Conservation (phyloP, 2,329 filamentous ascomycete genomes). For the Aureobasidium sp. region DNA sequence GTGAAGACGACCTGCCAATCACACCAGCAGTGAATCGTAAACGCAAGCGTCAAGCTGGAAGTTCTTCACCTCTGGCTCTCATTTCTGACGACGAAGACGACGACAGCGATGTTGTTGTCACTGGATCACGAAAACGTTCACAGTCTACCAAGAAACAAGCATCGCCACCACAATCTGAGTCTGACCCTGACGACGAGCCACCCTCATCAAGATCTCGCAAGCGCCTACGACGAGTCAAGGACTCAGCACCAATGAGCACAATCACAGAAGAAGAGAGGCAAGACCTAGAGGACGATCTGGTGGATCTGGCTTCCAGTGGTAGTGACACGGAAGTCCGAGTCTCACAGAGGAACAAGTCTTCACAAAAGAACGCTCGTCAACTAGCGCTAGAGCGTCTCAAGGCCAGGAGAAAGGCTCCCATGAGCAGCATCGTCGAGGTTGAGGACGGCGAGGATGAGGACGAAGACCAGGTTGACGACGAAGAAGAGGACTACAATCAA, state of each 20-base stretch:
- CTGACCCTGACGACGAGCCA: neutral
- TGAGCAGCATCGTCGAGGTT: conserved; percentile 11
- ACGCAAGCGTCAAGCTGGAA: conserved; percentile 10
- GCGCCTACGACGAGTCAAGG: neutral
- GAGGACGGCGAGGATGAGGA: conserved; percentile 17
- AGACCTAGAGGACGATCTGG: conserved; percentile 35
- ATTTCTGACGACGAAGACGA: conserved; percentile 16
- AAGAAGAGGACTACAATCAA: conserved; percentile 21
- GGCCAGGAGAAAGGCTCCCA: conserved; percentile 29
- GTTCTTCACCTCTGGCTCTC: neutral
- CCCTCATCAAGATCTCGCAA: conserved; percentile 7
- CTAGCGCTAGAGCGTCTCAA: conserved; percentile 37
- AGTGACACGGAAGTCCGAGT: conserved; percentile 19
- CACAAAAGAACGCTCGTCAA: conserved; percentile 29
- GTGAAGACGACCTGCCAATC: conserved; percentile 22
- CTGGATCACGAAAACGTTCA: conserved; percentile 16
- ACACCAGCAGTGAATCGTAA: conserved; percentile 13
- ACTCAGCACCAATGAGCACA: neutral
- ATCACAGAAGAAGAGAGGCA: conserved; percentile 28
- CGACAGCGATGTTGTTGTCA: conserved; percentile 19
- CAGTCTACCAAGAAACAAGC: neutral
- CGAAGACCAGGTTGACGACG: conserved; percentile 22
- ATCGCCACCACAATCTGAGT: neutral
- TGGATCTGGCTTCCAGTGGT: conserved; percentile 31
- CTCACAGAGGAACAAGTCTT: conserved; percentile 20